Conservation (phyloP, 176 grass and related monocot genomes). For the Ensete glaucum region DNA sequence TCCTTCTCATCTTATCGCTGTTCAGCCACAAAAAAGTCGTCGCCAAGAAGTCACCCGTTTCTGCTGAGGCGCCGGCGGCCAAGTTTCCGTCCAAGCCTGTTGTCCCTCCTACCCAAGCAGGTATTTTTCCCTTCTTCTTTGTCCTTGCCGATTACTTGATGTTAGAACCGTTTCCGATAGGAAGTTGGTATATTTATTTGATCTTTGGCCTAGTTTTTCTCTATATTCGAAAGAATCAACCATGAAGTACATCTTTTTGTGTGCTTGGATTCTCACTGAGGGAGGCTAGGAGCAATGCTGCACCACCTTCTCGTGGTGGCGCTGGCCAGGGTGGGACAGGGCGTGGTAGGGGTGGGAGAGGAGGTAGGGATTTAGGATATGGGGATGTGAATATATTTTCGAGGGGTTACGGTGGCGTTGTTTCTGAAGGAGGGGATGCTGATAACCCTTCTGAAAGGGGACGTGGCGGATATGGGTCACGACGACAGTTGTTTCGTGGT, state of each 20-base stretch:
- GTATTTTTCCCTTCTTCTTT: not conserved
- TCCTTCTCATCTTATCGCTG: conserved; percentile 13
- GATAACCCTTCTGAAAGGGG: conserved; percentile 1
- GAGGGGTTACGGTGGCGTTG: not conserved
- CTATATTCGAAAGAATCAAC: not conserved
- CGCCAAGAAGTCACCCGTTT: not conserved
- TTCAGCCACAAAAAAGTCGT: conserved; percentile 12
- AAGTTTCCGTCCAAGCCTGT: conserved; percentile 14
- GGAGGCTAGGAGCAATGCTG: not conserved
- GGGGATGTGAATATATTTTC: not conserved
- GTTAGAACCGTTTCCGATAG: not conserved
- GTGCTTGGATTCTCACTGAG: not conserved
- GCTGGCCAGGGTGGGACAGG: not conserved
- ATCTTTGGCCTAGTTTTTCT: not conserved
- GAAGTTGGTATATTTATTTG: not conserved
- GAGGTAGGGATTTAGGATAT: not conserved
- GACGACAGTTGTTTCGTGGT: conserved; percentile 1
- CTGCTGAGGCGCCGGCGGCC: not conserved
- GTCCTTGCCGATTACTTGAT: not conserved
- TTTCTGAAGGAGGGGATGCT: not conserved
- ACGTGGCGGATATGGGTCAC: conserved; percentile 2
- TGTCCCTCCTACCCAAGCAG: not conserved
- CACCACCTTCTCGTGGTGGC: conserved; percentile 3
- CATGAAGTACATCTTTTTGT: not conserved
- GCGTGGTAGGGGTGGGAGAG: conserved; percentile 9